A percentile compares a stretch with the other conserved stretches of the same genome.
Evolutionary conservation across 495 filamentous ascomycete genomes (phyloP).

Genomic region (Xylaria grammica): DNA sequence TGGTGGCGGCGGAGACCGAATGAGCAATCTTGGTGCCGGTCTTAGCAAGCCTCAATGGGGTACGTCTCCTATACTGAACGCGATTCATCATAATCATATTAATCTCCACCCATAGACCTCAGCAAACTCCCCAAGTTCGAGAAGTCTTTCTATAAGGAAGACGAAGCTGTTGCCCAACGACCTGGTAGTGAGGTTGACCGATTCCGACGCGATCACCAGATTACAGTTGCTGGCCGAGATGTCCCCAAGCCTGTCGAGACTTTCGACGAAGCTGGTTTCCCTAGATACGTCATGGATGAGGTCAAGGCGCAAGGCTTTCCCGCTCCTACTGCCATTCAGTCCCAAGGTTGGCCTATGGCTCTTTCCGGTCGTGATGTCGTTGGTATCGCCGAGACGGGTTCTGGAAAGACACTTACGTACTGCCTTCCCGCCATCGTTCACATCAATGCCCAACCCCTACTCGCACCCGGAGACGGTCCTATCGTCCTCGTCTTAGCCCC

Average conservation of each 20-base stretch:
- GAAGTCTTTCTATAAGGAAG: slow-evolving; percentile 98
- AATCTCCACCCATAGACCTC: slow-evolving; percentile 62
- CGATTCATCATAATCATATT: slow-evolving; percentile 5
- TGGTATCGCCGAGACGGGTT: slow-evolving; percentile 98
- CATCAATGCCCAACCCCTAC: slow-evolving; percentile 97
- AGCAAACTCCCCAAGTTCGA: slow-evolving; percentile 90
- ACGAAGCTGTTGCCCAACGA: slow-evolving; percentile 74
- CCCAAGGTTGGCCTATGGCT: slow-evolving; percentile 99
- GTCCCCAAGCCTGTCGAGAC: slow-evolving; percentile 92
- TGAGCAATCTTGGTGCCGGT: slow-evolving; percentile 86
- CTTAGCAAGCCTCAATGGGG: slow-evolving; percentile 88
- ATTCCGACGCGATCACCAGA: slow-evolving; percentile 81
- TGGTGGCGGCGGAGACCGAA: slow-evolving; percentile 81
- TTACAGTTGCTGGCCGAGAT: slow-evolving; percentile 75
- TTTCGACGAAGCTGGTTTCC: slow-evolving; percentile 98
- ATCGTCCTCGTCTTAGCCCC: slow-evolving; percentile 95
- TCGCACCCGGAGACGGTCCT: slow-evolving; percentile 94
- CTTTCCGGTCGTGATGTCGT: slow-evolving; percentile 97
- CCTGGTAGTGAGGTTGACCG: slow-evolving; percentile 79
- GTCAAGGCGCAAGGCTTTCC: slow-evolving; percentile 97
- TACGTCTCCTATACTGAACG: slow-evolving; percentile 49
- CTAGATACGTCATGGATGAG: slow-evolving; percentile 94
- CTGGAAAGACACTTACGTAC: slow-evolving; percentile 98
- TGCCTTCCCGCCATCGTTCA: slow-evolving; percentile 98
- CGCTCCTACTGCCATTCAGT: slow-evolving; percentile 92